Conservation (phyloP, 345 rosid species). For the Moricandia arvensis region DNA sequence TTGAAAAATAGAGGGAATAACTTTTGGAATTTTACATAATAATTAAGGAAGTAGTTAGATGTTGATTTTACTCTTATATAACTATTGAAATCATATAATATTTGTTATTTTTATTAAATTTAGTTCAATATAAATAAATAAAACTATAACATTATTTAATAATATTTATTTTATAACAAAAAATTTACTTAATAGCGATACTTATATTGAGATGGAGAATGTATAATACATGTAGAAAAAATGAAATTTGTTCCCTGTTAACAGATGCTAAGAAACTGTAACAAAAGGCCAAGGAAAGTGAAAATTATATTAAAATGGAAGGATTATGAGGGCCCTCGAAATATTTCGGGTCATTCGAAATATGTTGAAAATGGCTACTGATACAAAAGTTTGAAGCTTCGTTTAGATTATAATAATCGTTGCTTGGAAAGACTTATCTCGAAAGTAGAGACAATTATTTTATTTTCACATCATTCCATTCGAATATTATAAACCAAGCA, state of each 20-base stretch:
- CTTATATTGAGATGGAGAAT: neutral
- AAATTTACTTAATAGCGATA: too few species aligned
- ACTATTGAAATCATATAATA: neutral
- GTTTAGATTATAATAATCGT: slow-evolving; percentile 8
- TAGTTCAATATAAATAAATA: too few species aligned
- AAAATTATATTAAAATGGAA: neutral
- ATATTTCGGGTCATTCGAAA: neutral
- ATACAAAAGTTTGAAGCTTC: slow-evolving; percentile 51
- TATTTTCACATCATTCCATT: slow-evolving; percentile 12
- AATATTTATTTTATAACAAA: too few species aligned
- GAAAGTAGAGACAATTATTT: slow-evolving; percentile 20
- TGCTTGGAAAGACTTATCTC: slow-evolving; percentile 18
- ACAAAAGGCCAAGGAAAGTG: neutral
- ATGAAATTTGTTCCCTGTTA: neutral
- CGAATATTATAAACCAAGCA: neutral
- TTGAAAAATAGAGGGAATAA: too few species aligned
- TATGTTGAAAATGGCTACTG: neutral
- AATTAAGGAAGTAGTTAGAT: too few species aligned
- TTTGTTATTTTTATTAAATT: too few species aligned
- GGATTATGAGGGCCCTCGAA: neutral
- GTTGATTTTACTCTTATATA: too few species aligned
- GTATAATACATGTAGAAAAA: neutral
- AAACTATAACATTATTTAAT: too few species aligned
- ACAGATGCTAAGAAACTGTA: neutral
- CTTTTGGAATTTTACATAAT: too few species aligned